Evolutionary conservation across 1,284 basidiomycete species (phyloP).

Genomic region (Amylostereum areolatum): DNA sequence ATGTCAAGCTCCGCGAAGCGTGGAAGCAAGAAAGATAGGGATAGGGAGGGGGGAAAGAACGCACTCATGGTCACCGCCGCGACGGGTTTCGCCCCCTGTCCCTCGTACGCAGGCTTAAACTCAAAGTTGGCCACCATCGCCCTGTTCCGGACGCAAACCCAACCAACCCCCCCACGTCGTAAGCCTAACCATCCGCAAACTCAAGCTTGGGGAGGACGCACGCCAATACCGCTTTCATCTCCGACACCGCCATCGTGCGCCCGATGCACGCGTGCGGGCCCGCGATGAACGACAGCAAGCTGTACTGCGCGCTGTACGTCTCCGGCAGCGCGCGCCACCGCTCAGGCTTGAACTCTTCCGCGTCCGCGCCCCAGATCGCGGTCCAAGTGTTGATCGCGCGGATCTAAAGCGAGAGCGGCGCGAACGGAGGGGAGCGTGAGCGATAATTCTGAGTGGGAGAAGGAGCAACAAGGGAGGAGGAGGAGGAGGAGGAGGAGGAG

Average conservation of each 20-base stretch:
- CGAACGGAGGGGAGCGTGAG: not conserved
- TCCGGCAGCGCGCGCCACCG: slow-evolving; percentile 37
- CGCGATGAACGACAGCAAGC: slow-evolving; percentile 37
- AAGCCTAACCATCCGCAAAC: no score
- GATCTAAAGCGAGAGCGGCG: no score
- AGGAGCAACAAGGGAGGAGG: not conserved
- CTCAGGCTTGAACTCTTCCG: slow-evolving; percentile 37
- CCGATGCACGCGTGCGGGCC: slow-evolving; percentile 46
- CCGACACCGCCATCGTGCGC: slow-evolving; percentile 45
- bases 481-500: not conserved
- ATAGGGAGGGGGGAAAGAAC: slow-evolving; percentile 12
- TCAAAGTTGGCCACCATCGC: slow-evolving; percentile 34
- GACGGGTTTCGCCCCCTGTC: slow-evolving; percentile 31
- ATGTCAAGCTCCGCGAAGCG: not conserved
- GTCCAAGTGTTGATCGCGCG: slow-evolving; percentile 43
- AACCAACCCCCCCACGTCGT: no score
- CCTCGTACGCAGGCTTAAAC: slow-evolving; percentile 33
- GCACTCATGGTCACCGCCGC: slow-evolving; percentile 40
- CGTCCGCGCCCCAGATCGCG: slow-evolving; percentile 39
- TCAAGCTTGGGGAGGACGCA: not conserved
- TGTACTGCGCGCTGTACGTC: slow-evolving; percentile 29
- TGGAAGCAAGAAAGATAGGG: not conserved
- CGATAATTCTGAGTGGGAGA: not conserved
- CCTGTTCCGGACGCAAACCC: slow-evolving; percentile 14
- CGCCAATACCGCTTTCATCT: slow-evolving; percentile 36